Conservation (phyloP, 257 asterid species). For the Mitragyna speciosa region DNA sequence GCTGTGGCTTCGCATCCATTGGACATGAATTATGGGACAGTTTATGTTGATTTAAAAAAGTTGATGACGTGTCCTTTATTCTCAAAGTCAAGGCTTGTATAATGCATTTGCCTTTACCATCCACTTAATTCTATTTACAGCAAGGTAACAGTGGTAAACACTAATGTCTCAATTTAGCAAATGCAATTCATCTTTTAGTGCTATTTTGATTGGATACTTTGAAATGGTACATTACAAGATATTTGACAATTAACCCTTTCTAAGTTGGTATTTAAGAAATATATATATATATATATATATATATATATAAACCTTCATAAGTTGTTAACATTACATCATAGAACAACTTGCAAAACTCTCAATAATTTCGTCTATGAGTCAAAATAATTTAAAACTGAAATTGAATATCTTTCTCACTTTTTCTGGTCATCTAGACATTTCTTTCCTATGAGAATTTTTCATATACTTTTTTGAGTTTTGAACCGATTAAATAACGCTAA, state of each 20-base stretch:
- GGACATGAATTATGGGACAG: conserved; percentile 10
- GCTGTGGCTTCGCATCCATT: conserved; percentile 1
- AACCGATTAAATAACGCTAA: background rate
- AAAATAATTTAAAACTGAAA: background rate
- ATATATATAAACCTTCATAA: no score
- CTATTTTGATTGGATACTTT: background rate
- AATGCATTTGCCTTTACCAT: background rate
- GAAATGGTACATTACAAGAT: background rate
- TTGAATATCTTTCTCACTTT: background rate
- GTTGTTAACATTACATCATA: background rate
- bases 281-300: no score
- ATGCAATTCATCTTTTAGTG: background rate
- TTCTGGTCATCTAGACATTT: background rate
- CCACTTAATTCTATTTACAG: background rate
- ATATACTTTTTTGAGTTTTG: background rate
- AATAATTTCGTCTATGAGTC: background rate
- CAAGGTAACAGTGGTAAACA: background rate
- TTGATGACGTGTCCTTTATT: background rate
- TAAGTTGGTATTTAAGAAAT: background rate
- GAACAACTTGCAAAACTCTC: background rate
- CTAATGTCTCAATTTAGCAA: background rate
- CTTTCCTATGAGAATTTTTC: background rate
- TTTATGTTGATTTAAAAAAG: conserved; percentile 10
- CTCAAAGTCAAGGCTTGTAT: background rate
- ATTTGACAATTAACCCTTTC: background rate